A percentile compares a stretch with the other conserved stretches of the same genome.
phyloP scores from a whole-genome alignment of 352 stramenopile genomes.

The Globisporangium takayamanum region DNA sequence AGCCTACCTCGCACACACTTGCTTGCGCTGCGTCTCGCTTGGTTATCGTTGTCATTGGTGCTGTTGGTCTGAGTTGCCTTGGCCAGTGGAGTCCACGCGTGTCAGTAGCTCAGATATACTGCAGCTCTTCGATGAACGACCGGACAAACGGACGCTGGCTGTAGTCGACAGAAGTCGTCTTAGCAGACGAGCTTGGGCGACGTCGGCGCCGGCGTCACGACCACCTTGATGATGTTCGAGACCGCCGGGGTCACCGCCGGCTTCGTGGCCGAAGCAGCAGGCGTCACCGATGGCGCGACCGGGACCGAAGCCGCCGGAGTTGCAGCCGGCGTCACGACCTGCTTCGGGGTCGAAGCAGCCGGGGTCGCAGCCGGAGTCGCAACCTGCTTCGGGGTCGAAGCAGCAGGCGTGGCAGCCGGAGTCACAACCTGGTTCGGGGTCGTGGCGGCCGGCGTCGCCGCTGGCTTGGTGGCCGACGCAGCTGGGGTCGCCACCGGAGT shows the following conservation, averaged over 20 bases:
- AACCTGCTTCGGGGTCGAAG: conserved; percentile 2
- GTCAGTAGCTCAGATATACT: too few species aligned
- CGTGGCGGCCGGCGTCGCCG: conserved; percentile 9
- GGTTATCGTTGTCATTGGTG: too few species aligned
- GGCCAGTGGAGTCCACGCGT: too few species aligned
- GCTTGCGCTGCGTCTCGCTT: too few species aligned
- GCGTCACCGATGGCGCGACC: conserved; percentile 6
- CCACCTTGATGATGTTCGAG: conserved; percentile 14
- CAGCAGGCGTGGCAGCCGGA: conserved; percentile 5
- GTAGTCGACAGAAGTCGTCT: background rate
- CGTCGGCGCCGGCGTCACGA: conserved; percentile 13
- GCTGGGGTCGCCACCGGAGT: conserved; percentile 7
- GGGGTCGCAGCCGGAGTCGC: conserved; percentile 7
- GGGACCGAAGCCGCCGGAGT: conserved; percentile 1
- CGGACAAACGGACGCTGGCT: too few species aligned
- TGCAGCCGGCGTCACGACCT: conserved; percentile 8
- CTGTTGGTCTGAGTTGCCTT: too few species aligned
- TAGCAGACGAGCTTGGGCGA: conserved; percentile 17
- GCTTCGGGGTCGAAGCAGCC: background rate
- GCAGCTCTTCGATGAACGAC: too few species aligned
- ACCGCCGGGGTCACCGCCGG: conserved; percentile 3
- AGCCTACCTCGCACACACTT: too few species aligned
- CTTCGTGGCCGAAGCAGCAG: conserved; percentile 6
- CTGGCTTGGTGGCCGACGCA: background rate
- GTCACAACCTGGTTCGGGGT: conserved; percentile 6